These are phyloP conservation scores for Trichosporon coremiiforme DNA, from an alignment of 1,284 basidiomycete species.

Conservation along the genomic window DNA sequence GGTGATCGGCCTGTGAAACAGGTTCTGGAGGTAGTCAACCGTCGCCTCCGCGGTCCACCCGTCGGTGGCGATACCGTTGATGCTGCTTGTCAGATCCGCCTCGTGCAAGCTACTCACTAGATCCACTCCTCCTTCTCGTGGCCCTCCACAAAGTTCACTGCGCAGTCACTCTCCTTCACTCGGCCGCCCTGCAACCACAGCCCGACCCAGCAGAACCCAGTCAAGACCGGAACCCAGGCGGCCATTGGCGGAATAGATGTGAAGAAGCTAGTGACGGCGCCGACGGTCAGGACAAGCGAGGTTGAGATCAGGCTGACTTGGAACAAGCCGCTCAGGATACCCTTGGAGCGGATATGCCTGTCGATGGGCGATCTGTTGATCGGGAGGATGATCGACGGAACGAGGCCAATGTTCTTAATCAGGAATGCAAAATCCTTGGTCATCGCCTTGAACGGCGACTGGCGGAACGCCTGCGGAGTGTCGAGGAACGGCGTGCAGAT, in stretches of 20 bases:
- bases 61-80: constrained; percentile 46
- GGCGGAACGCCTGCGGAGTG: constrained; percentile 18
- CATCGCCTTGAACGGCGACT: constrained; percentile 13
- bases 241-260: constrained; percentile 25
- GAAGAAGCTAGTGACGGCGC: constrained; percentile 7
- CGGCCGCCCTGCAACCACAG: constrained; percentile 8
- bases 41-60: constrained; percentile 35
- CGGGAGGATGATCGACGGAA: constrained; percentile 33
- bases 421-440: constrained; percentile 30
- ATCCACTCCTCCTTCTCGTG: constrained; percentile 37
- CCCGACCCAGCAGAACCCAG: constrained; percentile 12
- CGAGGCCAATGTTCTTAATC: constrained; percentile 22
- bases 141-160: constrained; percentile 17
- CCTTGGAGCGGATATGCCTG: not conserved
- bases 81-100: constrained; percentile 32
- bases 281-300: constrained; percentile 30
- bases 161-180: constrained; percentile 21
- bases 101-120: constrained; percentile 38
- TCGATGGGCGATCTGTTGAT: not conserved
- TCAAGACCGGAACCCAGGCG: constrained; percentile 18
- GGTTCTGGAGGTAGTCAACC: constrained; percentile 32
- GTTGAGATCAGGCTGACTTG: constrained; percentile 32
- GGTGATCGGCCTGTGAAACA: constrained; percentile 41
- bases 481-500: constrained; percentile 7
- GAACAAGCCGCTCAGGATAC: constrained; percentile 9